Percentiles rank a stretch among this genome's conserved stretches.
These are phyloP conservation scores for Chaetothyriales sp. DNA, from an alignment of 2,329 filamentous ascomycete species.

Conservation along the genomic window DNA sequence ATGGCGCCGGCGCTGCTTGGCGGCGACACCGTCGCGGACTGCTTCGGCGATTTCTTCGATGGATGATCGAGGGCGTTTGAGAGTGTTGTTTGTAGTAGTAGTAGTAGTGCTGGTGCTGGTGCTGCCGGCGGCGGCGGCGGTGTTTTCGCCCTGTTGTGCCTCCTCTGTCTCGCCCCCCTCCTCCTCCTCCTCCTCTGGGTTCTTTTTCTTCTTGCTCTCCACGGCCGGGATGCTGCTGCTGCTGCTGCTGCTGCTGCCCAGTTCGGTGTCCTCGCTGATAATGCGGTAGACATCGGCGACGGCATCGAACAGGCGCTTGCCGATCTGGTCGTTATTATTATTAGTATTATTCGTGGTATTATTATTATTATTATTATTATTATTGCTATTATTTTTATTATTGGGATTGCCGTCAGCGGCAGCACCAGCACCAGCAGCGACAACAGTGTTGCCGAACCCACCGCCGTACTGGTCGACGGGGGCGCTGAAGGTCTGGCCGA, in stretches of 20 bases:
- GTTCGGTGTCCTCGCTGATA: conserved; percentile 34
- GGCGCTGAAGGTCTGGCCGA: conserved; percentile 48
- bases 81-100: too few species aligned
- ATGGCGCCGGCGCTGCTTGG: conserved; percentile 13
- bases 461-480: conserved; percentile 46
- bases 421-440: conserved; percentile 17
- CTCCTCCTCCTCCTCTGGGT: conserved; percentile 27
- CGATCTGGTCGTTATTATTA: not conserved
- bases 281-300: conserved; percentile 37
- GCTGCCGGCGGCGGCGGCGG: too few species aligned
- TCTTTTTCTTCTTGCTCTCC: too few species aligned
- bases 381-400: too few species aligned
- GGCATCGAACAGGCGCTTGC: conserved; percentile 10
- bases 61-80: not conserved
- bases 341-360: not conserved
- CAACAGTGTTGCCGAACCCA: conserved; percentile 2
- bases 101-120: too few species aligned
- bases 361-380: not conserved
- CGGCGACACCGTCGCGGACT: conserved; percentile 22
- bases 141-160: too few species aligned
- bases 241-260: conserved; percentile 25
- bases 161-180: too few species aligned
- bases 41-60: conserved; percentile 29
- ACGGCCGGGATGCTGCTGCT: too few species aligned
- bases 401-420: not conserved